These are phyloP conservation scores for Alectoria sarmentosa DNA, from an alignment of 495 filamentous ascomycete genomes.

Conservation along the genomic window DNA sequence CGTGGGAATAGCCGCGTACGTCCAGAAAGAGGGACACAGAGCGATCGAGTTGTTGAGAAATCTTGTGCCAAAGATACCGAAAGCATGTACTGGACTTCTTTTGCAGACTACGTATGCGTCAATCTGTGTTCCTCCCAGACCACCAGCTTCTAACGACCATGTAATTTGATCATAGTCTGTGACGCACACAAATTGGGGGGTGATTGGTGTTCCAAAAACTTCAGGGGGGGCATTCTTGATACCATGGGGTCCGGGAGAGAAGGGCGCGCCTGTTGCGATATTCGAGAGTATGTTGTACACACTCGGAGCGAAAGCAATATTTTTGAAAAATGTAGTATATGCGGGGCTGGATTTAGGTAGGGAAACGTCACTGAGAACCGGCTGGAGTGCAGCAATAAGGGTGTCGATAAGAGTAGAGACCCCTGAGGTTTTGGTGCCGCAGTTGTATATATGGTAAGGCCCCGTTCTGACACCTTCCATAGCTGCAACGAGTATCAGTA, in stretches of 20 bases:
- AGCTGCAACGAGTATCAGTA: not conserved
- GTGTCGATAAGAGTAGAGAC: not conserved
- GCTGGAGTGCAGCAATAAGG: not conserved
- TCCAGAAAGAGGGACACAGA: slow-evolving; percentile 11
- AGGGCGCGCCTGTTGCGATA: not conserved
- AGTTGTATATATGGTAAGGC: slow-evolving; percentile 1
- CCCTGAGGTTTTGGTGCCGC: not conserved
- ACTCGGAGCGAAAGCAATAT: not conserved
- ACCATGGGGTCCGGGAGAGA: not conserved
- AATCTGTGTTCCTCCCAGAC: not conserved
- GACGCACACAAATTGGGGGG: slow-evolving; percentile 1
- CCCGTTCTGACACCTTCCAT: not conserved
- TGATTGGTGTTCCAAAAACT: not conserved
- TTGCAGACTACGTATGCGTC: not conserved
- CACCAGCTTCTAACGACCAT: not conserved
- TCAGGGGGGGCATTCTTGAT: not conserved
- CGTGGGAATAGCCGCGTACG: not conserved
- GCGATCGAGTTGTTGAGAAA: not conserved
- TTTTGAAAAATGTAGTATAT: slow-evolving; percentile 6
- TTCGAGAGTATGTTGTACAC: slow-evolving; percentile 1
- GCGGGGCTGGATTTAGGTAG: not conserved
- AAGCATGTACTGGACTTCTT: not conserved
- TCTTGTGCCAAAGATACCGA: not conserved
- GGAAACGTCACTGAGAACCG: not conserved
- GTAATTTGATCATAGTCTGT: not conserved